These are phyloP conservation scores for Blumeria graminis DNA, from an alignment of 2,329 filamentous ascomycete genomes.

Conservation along the genomic window DNA sequence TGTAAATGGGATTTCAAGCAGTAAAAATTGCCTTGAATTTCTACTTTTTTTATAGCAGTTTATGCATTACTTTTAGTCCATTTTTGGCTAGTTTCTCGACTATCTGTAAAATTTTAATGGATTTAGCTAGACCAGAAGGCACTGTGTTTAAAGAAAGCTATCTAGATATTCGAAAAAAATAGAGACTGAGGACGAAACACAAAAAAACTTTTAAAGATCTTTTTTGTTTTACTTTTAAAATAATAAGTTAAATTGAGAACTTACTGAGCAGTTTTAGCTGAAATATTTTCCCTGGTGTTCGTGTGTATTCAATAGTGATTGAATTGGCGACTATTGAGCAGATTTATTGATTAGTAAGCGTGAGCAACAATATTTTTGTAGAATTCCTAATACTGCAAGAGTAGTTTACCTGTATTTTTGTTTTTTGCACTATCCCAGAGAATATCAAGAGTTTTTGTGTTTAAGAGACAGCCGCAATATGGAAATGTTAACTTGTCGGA, in stretches of 20 bases:
- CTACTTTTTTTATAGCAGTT: neutral
- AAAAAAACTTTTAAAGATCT: too few species aligned
- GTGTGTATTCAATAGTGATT: slow-evolving; percentile 55
- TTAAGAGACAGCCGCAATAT: slow-evolving; percentile 65
- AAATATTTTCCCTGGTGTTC: slow-evolving; percentile 51
- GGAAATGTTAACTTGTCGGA: slow-evolving; percentile 36
- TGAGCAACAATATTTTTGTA: too few species aligned
- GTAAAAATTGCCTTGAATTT: neutral
- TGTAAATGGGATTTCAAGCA: neutral
- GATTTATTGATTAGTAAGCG: slow-evolving; percentile 3
- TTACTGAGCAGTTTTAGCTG: slow-evolving; percentile 53
- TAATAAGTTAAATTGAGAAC: neutral
- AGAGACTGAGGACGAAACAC: too few species aligned
- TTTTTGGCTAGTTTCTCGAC: too few species aligned
- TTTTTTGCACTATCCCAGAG: slow-evolving; percentile 37
- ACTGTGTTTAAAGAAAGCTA: too few species aligned
- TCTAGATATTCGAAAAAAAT: too few species aligned
- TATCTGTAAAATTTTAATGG: too few species aligned
- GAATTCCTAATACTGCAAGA: neutral
- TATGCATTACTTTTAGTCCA: neutral
- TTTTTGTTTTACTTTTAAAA: neutral
- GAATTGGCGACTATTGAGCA: slow-evolving; percentile 34
- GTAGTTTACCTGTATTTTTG: slow-evolving; percentile 24
- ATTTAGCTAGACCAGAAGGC: too few species aligned
- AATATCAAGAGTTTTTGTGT: slow-evolving; percentile 52